These are phyloP conservation scores for Nakataea oryzae DNA, from an alignment of 2,329 filamentous ascomycete species.

Conservation along the genomic window DNA sequence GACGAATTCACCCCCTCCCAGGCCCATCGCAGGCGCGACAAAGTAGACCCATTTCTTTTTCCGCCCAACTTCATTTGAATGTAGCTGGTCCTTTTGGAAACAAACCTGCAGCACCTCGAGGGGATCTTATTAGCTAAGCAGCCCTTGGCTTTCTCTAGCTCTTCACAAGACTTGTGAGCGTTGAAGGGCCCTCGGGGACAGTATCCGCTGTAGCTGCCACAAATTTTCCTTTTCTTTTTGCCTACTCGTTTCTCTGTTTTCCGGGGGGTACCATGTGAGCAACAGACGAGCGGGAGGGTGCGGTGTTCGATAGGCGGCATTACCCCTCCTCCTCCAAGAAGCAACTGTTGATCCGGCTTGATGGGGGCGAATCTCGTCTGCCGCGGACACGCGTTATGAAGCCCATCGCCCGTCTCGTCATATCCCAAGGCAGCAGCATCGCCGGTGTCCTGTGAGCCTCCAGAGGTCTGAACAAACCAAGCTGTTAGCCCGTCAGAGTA, in stretches of 20 bases:
- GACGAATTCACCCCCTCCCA: not conserved
- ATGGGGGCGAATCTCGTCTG: not conserved
- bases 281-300: not conserved
- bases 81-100: no score
- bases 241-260: not conserved
- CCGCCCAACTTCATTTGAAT: no score
- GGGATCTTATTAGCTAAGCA: not conserved
- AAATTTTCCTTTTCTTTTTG: not conserved
- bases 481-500: not conserved
- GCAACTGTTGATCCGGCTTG: not conserved
- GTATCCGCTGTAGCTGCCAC: not conserved
- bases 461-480: not conserved
- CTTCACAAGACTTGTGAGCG: not conserved
- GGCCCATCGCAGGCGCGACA: not conserved
- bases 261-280: not conserved
- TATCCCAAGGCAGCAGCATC: not conserved
- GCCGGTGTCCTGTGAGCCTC: not conserved
- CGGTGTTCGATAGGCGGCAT: not conserved
- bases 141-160: not conserved
- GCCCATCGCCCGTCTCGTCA: not conserved
- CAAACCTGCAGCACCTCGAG: not conserved
- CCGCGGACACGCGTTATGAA: not conserved
- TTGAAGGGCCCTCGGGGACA: not conserved
- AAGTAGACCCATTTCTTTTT: not conserved
- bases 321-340: not conserved